Percentiles rank a stretch among this genome's conserved stretches.
Evolutionary conservation across 106 monocot genomes (phyloP).

Genomic region (Apostasia shenzhenica): DNA sequence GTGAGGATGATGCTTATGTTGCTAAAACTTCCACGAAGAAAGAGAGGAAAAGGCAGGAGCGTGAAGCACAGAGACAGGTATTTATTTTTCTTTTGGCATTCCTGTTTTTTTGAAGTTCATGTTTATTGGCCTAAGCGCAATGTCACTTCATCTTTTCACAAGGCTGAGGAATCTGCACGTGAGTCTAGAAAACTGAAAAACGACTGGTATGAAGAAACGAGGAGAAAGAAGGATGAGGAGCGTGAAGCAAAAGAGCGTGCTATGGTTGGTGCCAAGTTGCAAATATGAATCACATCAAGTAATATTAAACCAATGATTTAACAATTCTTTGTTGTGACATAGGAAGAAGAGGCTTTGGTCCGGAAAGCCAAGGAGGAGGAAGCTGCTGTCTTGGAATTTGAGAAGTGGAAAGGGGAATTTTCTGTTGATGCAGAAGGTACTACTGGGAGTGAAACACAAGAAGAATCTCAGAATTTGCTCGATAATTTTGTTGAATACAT

Average conservation of each 20-base stretch:
- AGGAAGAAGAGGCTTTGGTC: conserved; percentile 91
- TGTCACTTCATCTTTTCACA: conserved; percentile 3
- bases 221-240: conserved; percentile 94
- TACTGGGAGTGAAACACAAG: conserved; percentile 68
- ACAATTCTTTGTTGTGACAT: conserved; percentile 4
- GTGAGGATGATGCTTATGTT: conserved; percentile 38
- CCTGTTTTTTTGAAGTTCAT: background rate
- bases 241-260: conserved; percentile 78
- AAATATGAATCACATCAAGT: background rate
- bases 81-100: background rate
- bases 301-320: too few species aligned
- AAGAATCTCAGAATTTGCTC: conserved; percentile 63
- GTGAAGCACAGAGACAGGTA: conserved; percentile 84
- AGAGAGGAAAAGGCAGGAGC: conserved; percentile 87
- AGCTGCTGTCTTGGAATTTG: conserved; percentile 83
- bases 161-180: conserved; percentile 90
- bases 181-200: conserved; percentile 77
- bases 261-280: conserved; percentile 33
- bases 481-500: conserved; percentile 92
- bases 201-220: conserved; percentile 73
- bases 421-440: conserved; percentile 94
- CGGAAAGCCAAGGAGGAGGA: conserved; percentile 87
- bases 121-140: background rate
- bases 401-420: conserved; percentile 95
- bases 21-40: conserved; percentile 64